Evolutionary conservation across 2,329 filamentous ascomycete genomes (phyloP).

Genomic region (Drechslerella dactyloides): DNA sequence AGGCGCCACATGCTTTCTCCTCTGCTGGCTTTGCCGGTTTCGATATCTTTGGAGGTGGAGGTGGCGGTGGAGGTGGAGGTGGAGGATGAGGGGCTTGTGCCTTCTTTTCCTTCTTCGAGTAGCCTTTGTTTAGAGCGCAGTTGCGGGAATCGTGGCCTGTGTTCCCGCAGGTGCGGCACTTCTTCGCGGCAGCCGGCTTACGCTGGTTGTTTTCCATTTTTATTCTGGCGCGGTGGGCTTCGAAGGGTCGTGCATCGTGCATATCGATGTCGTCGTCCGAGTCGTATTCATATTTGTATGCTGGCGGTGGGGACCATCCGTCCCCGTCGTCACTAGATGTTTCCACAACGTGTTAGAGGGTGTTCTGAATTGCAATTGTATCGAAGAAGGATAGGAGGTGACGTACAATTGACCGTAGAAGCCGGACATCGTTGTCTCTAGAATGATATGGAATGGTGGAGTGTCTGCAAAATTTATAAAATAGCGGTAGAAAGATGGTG

Average conservation of each 20-base stretch:
- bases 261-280: constrained; percentile 3
- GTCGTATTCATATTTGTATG: neutral
- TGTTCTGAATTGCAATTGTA: neutral
- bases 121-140: constrained; percentile 40
- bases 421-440: constrained; percentile 8
- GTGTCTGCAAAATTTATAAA: neutral
- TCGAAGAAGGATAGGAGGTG: too few relatives aligned
- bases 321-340: neutral
- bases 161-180: constrained; percentile 42
- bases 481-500: neutral
- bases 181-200: constrained; percentile 10
- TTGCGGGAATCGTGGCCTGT: constrained; percentile 41
- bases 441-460: neutral
- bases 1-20: constrained; percentile 44
- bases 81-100: constrained; percentile 11
- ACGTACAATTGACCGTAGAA: constrained; percentile 14
- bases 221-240: neutral
- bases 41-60: constrained; percentile 5
- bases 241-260: neutral
- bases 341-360: neutral
- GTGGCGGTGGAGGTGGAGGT: constrained; percentile 8
- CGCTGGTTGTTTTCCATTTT: neutral
- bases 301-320: neutral
- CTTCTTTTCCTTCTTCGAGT: constrained; percentile 22
- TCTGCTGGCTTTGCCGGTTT: constrained; percentile 22